Percentiles rank a stretch among this genome's conserved stretches.
phyloP scores from a whole-genome alignment of 139 green algal species.

The Auxenochlorella pyrenoidosa region DNA sequence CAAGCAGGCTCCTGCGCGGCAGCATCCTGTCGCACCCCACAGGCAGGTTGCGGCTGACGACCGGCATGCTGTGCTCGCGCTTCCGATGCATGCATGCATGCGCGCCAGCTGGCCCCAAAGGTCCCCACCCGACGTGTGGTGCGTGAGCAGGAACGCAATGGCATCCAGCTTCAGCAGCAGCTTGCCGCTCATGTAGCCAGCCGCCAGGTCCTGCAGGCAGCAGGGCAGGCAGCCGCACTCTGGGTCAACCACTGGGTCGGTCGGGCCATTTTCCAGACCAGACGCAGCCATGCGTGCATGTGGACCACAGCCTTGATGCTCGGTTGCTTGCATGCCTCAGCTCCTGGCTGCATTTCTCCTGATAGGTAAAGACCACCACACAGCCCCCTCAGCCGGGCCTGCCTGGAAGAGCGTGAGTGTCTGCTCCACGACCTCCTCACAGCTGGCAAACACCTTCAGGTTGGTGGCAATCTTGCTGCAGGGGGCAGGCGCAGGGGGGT shows the following conservation, averaged over 20 bases:
- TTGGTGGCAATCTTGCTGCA: background rate
- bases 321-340: background rate
- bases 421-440: constrained; percentile 87
- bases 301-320: background rate
- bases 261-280: background rate
- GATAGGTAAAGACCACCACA: too few species aligned
- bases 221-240: background rate
- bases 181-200: constrained; percentile 98
- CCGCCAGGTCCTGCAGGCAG: constrained; percentile 85
- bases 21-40: too few species aligned
- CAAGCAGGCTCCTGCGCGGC: too few species aligned
- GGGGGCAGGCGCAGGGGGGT: background rate
- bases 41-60: too few species aligned
- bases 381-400: too few species aligned
- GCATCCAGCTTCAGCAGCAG: constrained; percentile 95
- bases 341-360: too few species aligned
- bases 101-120: too few species aligned
- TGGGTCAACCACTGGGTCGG: background rate
- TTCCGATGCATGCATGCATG: too few species aligned
- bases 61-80: background rate
- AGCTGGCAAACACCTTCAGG: constrained; percentile 81
- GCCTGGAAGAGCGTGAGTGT: constrained; percentile 95
- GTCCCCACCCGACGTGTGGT: constrained; percentile 82
- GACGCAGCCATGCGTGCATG: background rate
- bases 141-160: constrained; percentile 82